A percentile compares a stretch with the other conserved stretches of the same genome.
Conservation (phyloP, 306 rosid species). For the Dryas drummondii region DNA sequence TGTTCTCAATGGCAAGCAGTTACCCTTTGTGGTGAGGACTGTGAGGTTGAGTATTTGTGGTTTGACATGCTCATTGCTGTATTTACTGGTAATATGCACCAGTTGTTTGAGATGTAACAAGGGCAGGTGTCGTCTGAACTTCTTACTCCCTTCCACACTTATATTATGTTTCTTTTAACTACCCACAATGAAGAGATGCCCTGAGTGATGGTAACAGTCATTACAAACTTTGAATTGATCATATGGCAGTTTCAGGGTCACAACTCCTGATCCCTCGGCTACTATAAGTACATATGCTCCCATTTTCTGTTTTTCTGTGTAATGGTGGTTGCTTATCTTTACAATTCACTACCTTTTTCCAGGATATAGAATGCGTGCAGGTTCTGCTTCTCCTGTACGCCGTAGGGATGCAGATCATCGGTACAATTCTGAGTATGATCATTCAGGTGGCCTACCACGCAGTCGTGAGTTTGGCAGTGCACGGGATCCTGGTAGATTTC, state of each 20-base stretch:
- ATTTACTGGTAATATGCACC: conserved; percentile 25
- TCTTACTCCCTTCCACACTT: conserved; percentile 26
- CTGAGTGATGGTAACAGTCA: conserved; percentile 44
- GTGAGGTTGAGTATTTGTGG: conserved; percentile 30
- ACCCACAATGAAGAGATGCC: conserved; percentile 46
- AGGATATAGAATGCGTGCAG: conserved; percentile 95
- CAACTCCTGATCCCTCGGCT: conserved; percentile 34
- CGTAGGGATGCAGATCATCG: conserved; percentile 65
- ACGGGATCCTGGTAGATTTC: conserved; percentile 68
- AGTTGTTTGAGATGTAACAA: conserved; percentile 37
- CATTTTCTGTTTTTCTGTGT: conserved; percentile 32
- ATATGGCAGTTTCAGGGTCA: conserved; percentile 47
- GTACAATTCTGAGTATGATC: conserved; percentile 57
- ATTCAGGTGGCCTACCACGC: conserved; percentile 39
- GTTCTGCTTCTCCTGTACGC: conserved; percentile 82
- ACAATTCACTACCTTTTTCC: conserved; percentile 54
- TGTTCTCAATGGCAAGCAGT: conserved; percentile 15
- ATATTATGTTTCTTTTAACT: conserved; percentile 32
- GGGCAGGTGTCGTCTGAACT: conserved; percentile 42
- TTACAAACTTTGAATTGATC: conserved; percentile 45
- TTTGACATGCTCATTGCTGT: conserved; percentile 25
- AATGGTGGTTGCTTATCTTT: conserved; percentile 43
- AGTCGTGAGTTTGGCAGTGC: conserved; percentile 63
- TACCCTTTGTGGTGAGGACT: conserved; percentile 10
- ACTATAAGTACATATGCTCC: conserved; percentile 34